phyloP scores from a whole-genome alignment of 345 rosid genomes.

The Murraya koenigii region DNA sequence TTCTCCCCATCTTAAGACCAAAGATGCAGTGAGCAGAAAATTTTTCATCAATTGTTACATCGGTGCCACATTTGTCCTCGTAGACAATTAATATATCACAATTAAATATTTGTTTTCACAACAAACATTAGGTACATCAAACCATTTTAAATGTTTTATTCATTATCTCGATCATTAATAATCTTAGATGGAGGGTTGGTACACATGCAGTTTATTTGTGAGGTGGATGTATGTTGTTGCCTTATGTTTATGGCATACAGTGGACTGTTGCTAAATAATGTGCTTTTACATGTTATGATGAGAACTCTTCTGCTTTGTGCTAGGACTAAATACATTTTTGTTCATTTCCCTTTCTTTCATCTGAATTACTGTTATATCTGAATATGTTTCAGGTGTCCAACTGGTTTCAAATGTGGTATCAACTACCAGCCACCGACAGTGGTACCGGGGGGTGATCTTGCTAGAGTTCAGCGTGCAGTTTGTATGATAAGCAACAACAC shows the following conservation, averaged over 20 bases:
- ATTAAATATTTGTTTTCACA: neutral
- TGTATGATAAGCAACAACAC: slow-evolving; percentile 93
- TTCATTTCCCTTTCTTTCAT: neutral
- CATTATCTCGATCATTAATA: neutral
- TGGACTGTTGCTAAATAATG: neutral
- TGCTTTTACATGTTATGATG: neutral
- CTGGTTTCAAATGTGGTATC: slow-evolving; percentile 84
- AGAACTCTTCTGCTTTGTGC: neutral
- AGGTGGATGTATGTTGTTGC: neutral
- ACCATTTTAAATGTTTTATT: neutral
- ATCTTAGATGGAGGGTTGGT: neutral
- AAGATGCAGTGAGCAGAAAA: neutral
- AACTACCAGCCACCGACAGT: slow-evolving; percentile 85
- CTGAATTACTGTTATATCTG: neutral
- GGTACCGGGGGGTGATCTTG: slow-evolving; percentile 77
- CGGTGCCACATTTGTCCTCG: neutral
- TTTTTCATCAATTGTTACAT: neutral
- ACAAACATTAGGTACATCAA: neutral
- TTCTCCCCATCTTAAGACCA: neutral
- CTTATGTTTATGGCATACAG: neutral
- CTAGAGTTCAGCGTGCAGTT: slow-evolving; percentile 75
- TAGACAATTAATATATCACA: neutral
- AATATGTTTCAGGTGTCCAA: slow-evolving; percentile 60
- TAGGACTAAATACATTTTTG: neutral
- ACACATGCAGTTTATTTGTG: neutral